Evolutionary conservation across 202 grass and related monocot species (phyloP), one percentile per base, ranked within the genome.

Genomic region (Setaria viridis): DNA sequence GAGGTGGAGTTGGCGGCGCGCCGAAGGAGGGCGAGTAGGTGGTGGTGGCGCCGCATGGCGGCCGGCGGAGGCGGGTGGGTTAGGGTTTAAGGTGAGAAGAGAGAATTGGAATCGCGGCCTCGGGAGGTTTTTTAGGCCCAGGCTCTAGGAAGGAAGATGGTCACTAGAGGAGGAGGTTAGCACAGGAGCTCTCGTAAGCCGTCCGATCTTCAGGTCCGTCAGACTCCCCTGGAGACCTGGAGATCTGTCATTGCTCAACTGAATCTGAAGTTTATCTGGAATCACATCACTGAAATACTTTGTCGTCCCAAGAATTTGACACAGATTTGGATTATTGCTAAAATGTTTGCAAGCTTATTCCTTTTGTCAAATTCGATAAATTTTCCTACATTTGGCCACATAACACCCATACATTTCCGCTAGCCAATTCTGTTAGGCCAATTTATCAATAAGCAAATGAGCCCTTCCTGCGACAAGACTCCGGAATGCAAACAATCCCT

Each of bases 11-110:
- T 17, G 43, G 60, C 85, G 62, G 68, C 82, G 60, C 88, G 86
- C 50, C 82, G 80, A 60, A 88, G 62, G 51, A 85, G 60, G 30
- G 72, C 62, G 19, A 92, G 49, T 13, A 92, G 83, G 71, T 88
- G 62, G 49, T 82, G 83, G 70, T 84, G 87, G 67, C 79, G 82
- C 85, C 81, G 62, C 92, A 92, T 94, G 77, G 78, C 65, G 69
- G 79, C 35, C 41, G 71, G 49, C 47, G 69, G 71, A 54, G 62
- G 30, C 25, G 29, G 25, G 63, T 8, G 7, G 32, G 19, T 83
- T 89, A 91, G 92, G 92, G 85, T 90, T 94, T 90, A 94, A 89
- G 55, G 53, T 34, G 55, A 79, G 39, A 79, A 58, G 71, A 32
- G 29, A 55, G 56, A 65, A 60, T 62, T 30, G 39, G 70, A 20